Evolutionary conservation across 768 basidiomycete species (phyloP).

Genomic region (Candolleomyces eurysporus): DNA sequence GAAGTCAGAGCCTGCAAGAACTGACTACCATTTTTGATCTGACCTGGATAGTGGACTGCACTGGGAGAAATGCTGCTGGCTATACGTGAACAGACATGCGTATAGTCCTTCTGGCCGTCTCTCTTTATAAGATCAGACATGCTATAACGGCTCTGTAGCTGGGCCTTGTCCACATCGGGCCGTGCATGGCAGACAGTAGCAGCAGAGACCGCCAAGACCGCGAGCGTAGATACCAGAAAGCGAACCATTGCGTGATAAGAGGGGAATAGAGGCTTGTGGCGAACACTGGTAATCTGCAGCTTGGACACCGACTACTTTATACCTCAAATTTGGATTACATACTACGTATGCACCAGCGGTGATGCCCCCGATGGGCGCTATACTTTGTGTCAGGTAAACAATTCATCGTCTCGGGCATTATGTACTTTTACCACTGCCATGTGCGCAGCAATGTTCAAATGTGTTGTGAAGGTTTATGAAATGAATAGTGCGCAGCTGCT

Average conservation of each 20-base stretch:
- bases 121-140: neutral
- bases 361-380: too few species aligned
- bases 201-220: neutral
- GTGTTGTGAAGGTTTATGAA: too few species aligned
- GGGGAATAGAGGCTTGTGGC: neutral
- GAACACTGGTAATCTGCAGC: neutral
- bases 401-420: too few species aligned
- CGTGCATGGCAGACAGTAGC: neutral
- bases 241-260: neutral
- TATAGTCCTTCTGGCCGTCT: neutral
- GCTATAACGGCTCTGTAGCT: neutral
- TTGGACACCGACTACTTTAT: neutral
- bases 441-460: too few species aligned
- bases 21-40: neutral
- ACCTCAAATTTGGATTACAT: too few species aligned
- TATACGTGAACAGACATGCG: neutral
- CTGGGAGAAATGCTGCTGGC: neutral
- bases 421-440: too few species aligned
- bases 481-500: too few species aligned
- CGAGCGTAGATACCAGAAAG: neutral
- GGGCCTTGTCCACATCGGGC: neutral
- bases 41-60: neutral
- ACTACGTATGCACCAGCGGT: too few species aligned
- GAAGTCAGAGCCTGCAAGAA: neutral
- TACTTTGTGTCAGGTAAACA: too few species aligned